These are phyloP conservation scores for Pseudonitzschia multiseries DNA, from an alignment of 108 stramenopile genomes.

Conservation along the genomic window DNA sequence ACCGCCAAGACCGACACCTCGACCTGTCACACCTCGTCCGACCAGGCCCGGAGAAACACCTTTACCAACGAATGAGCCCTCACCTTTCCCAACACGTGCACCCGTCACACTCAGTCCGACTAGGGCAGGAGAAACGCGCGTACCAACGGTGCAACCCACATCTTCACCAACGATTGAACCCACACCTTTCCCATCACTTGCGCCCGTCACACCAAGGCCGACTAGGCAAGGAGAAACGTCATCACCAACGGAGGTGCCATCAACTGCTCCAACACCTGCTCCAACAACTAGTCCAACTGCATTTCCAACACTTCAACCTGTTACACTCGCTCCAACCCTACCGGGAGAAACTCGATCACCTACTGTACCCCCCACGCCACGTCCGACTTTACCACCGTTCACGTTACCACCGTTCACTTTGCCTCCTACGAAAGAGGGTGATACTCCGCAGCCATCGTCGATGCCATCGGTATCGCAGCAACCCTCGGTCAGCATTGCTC, in stretches of 20 bases:
- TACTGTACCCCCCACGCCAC: slow-evolving; percentile 10
- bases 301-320: neutral
- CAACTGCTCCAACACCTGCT: neutral
- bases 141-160: neutral
- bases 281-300: neutral
- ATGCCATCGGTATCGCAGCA: slow-evolving; percentile 8
- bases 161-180: neutral
- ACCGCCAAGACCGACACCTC: neutral
- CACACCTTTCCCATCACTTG: neutral
- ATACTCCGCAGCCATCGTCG: slow-evolving; percentile 1
- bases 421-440: slow-evolving; percentile 2
- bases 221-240: neutral
- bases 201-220: neutral
- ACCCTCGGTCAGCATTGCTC: neutral
- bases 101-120: slow-evolving; percentile 13
- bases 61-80: neutral
- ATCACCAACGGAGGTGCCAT: neutral
- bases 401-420: slow-evolving; percentile 2
- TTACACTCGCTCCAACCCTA: neutral
- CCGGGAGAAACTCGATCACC: slow-evolving; percentile 4
- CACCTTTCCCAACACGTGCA: neutral
- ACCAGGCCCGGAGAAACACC: neutral
- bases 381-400: slow-evolving; percentile 3
- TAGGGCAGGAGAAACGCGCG: neutral
- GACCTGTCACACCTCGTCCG: slow-evolving; percentile 1